phyloP scores from a whole-genome alignment of 2,329 filamentous ascomycete genomes.

The Fusarium continuum region DNA sequence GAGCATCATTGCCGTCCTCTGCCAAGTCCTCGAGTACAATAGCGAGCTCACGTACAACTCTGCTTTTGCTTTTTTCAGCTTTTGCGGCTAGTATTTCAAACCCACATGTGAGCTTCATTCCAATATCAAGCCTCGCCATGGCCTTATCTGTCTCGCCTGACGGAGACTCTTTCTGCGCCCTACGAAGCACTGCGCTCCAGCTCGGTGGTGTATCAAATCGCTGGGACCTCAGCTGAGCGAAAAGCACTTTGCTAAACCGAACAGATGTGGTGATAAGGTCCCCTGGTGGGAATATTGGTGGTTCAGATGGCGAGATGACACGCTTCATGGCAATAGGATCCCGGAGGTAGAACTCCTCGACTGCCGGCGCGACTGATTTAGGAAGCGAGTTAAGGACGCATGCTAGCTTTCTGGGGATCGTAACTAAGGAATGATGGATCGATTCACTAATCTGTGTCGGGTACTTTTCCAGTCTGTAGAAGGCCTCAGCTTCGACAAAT shows the following conservation, averaged over 20 bases:
- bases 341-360: conserved; percentile 92
- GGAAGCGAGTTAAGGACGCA: conserved; percentile 80
- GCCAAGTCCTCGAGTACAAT: conserved; percentile 79
- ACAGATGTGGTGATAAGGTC: conserved; percentile 84
- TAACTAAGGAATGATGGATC: conserved; percentile 77
- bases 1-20: conserved; percentile 69
- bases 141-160: conserved; percentile 26
- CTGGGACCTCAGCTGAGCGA: conserved; percentile 89
- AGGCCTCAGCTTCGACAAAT: conserved; percentile 85
- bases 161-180: conserved; percentile 27
- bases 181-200: conserved; percentile 53
- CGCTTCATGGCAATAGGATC: conserved; percentile 80
- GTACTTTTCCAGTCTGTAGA: conserved; percentile 87
- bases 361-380: conserved; percentile 79
- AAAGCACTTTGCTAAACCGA: conserved; percentile 87
- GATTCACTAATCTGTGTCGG: conserved; percentile 77
- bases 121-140: conserved; percentile 65
- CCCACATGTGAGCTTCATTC: conserved; percentile 90
- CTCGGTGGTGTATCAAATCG: conserved; percentile 73
- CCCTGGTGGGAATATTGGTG: conserved; percentile 73
- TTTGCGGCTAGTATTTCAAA: conserved; percentile 86
- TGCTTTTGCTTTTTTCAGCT: conserved; percentile 72
- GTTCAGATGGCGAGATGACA: conserved; percentile 64
- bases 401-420: conserved; percentile 83
- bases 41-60: conserved; percentile 76